Percentiles rank a stretch among this genome's conserved stretches.
Conservation (phyloP, 768 basidiomycete species). For the Mycena sanguinolenta region DNA sequence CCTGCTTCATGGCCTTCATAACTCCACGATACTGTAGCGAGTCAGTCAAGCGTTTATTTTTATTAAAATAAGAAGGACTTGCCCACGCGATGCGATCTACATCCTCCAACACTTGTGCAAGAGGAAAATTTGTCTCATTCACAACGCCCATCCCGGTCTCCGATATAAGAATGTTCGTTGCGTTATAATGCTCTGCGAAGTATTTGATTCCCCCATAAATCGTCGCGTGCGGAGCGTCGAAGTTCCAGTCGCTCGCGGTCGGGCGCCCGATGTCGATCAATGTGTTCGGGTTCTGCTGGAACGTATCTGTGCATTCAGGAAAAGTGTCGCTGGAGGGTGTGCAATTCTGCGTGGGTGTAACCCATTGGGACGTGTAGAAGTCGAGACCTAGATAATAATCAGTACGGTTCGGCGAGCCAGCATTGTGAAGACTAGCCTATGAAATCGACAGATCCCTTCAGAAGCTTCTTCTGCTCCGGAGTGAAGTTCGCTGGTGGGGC, state of each 20-base stretch:
- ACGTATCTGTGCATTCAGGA: conserved; percentile 32
- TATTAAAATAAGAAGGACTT: not conserved
- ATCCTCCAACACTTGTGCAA: conserved; percentile 52
- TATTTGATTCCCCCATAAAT: conserved; percentile 39
- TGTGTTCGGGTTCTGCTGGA: conserved; percentile 33
- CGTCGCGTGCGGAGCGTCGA: conserved; percentile 33
- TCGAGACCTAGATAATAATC: conserved; percentile 30
- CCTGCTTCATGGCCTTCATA: conserved; percentile 54
- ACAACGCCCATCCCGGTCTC: conserved; percentile 61
- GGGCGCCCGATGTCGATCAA: conserved; percentile 34
- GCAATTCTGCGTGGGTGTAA: conserved; percentile 31
- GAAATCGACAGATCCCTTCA: conserved; percentile 38
- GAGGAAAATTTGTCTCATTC: conserved; percentile 51
- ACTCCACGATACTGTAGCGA: conserved; percentile 47
- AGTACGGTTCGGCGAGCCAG: not conserved
- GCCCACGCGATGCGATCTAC: conserved; percentile 54
- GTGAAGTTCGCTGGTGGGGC: conserved; percentile 28
- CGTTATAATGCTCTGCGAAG: conserved; percentile 28
- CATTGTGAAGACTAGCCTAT: conserved; percentile 15
- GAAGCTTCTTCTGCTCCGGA: conserved; percentile 27
- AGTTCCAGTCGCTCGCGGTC: conserved; percentile 38
- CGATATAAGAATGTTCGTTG: conserved; percentile 45
- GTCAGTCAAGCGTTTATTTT: not conserved
- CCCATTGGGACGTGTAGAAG: conserved; percentile 39
- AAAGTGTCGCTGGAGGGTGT: conserved; percentile 22